These are phyloP conservation scores for Rhynchosporium secalis DNA, from an alignment of 2,329 filamentous ascomycete species.

Conservation along the genomic window DNA sequence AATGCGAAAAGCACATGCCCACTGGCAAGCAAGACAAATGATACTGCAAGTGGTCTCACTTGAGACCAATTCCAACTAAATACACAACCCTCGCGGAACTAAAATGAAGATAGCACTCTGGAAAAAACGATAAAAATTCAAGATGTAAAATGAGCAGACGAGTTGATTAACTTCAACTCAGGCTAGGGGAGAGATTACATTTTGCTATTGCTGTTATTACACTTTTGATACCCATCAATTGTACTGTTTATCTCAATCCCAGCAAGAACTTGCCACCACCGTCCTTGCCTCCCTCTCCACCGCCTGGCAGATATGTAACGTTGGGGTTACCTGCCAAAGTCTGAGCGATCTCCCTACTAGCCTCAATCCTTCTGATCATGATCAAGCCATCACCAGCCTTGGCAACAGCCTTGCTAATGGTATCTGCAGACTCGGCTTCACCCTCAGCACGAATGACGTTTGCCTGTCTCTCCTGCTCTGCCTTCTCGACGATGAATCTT, in stretches of 20 bases:
- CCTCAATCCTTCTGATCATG: constrained; percentile 96
- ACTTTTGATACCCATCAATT: constrained; percentile 23
- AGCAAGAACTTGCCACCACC: constrained; percentile 62
- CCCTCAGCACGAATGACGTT: constrained; percentile 98
- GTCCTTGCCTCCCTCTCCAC: constrained; percentile 59
- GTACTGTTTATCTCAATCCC: constrained; percentile 53
- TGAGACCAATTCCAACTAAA: neutral
- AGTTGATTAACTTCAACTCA: constrained; percentile 12
- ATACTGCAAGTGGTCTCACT: neutral
- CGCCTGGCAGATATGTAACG: constrained; percentile 88
- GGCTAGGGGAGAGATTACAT: constrained; percentile 32
- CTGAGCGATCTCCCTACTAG: constrained; percentile 90
- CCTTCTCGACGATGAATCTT: constrained; percentile 96
- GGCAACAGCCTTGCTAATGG: constrained; percentile 88
- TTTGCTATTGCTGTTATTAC: constrained; percentile 34
- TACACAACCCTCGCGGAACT: neutral
- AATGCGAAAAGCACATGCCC: neutral
- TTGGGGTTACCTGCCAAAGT: constrained; percentile 90
- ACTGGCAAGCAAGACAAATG: neutral
- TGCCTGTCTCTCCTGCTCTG: constrained; percentile 97
- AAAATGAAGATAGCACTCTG: neutral
- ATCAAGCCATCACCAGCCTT: constrained; percentile 93
- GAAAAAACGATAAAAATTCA: neutral
- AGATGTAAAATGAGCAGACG: neutral
- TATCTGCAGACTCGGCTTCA: constrained; percentile 94